Conservation (phyloP, 2,329 filamentous ascomycete species). For the Cordyceps tenuipes region DNA sequence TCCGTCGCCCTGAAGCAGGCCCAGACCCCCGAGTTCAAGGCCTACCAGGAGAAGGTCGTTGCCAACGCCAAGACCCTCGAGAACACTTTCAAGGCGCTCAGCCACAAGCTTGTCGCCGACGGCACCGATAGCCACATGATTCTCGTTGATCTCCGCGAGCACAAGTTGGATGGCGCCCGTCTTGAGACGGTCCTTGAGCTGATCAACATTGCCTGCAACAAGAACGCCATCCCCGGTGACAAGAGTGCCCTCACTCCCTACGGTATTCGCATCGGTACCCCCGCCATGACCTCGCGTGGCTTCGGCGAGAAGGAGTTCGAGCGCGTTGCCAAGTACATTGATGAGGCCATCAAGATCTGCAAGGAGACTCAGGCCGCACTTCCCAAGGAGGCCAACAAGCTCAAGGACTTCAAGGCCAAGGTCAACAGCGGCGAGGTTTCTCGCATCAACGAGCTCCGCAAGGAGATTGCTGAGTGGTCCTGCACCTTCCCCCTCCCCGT, state of each 20-base stretch:
- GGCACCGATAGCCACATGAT: constrained; percentile 98
- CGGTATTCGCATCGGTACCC: constrained; percentile 92
- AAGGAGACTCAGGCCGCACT: constrained; percentile 77
- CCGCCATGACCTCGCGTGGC: constrained; percentile 93
- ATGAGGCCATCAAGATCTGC: constrained; percentile 79
- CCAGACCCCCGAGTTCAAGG: constrained; percentile 78
- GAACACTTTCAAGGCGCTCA: constrained; percentile 72
- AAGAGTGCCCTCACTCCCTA: constrained; percentile 92
- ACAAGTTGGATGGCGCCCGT: constrained; percentile 82
- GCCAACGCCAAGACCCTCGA: constrained; percentile 90
- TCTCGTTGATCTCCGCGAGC: constrained; percentile 83
- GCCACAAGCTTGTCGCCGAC: constrained; percentile 89
- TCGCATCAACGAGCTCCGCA: constrained; percentile 77
- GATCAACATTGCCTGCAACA: constrained; percentile 99
- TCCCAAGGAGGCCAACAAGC: constrained; percentile 97
- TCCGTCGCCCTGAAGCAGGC: constrained; percentile 94
- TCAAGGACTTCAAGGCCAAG: constrained; percentile 98
- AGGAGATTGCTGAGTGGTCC: constrained; percentile 86
- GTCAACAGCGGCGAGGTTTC: constrained; percentile 68
- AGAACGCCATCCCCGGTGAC: constrained; percentile 97
- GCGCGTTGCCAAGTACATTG: constrained; percentile 82
- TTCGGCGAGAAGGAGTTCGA: constrained; percentile 91
- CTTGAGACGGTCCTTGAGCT: constrained; percentile 94
- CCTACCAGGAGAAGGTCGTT: constrained; percentile 88
- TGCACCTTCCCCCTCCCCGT: constrained; percentile 87